Conservation (phyloP, 2,329 filamentous ascomycete genomes). For the Colletotrichum lini region DNA sequence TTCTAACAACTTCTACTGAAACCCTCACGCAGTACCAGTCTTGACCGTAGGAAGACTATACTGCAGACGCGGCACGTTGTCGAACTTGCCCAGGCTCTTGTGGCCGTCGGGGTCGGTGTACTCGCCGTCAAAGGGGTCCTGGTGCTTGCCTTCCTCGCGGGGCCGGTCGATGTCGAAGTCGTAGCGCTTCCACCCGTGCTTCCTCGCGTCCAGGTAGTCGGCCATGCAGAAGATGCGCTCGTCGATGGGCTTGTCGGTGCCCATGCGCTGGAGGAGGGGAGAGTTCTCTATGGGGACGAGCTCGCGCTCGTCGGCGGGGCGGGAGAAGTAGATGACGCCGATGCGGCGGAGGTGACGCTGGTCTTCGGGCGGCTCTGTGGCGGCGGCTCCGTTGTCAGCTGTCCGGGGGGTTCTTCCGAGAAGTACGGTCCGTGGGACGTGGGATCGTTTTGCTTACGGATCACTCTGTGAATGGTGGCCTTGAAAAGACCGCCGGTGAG, state of each 20-base stretch:
- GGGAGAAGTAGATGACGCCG: conserved; percentile 58
- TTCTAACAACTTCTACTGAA: not conserved
- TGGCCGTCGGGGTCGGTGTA: conserved; percentile 33
- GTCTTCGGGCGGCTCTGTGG: conserved; percentile 49
- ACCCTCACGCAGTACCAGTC: not conserved
- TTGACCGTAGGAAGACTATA: conserved; percentile 26
- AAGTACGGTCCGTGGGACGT: no score
- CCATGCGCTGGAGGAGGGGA: conserved; percentile 51
- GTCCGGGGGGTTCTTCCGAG: not conserved
- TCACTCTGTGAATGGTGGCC: conserved; percentile 51
- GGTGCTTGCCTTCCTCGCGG: conserved; percentile 30
- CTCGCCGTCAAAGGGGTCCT: conserved; percentile 32
- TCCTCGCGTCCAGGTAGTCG: conserved; percentile 49
- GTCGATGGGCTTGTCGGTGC: conserved; percentile 48
- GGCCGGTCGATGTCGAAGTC: conserved; percentile 48
- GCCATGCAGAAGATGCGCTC: conserved; percentile 48
- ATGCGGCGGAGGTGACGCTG: conserved; percentile 54
- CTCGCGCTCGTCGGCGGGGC: conserved; percentile 54
- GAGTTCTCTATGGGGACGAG: conserved; percentile 53
- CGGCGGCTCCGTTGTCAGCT: not conserved
- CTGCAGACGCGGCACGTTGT: conserved; percentile 31
- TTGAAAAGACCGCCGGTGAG: conserved; percentile 51
- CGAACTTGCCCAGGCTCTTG: conserved; percentile 34
- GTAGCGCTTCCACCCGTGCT: conserved; percentile 50
- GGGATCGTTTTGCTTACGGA: not conserved